phyloP scores from a whole-genome alignment of 2,329 filamentous ascomycete genomes.

The Exophiala viscosa region DNA sequence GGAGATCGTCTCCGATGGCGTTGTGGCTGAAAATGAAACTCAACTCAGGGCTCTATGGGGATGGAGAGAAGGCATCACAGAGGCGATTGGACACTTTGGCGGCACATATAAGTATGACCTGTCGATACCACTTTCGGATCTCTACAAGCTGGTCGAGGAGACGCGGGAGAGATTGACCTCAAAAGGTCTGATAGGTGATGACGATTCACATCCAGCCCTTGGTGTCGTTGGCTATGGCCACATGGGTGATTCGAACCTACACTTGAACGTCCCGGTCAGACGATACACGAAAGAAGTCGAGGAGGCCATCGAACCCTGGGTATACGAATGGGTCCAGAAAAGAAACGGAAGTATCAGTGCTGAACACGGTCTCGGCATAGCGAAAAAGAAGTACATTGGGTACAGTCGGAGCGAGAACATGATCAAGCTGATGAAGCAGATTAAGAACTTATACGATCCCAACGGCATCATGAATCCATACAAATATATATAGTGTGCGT shows the following conservation, averaged over 20 bases:
- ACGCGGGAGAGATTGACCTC: conserved; percentile 67
- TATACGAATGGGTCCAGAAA: conserved; percentile 94
- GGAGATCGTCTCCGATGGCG: conserved; percentile 82
- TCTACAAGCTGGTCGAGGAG: conserved; percentile 88
- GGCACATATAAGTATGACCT: conserved; percentile 99
- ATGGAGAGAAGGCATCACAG: conserved; percentile 90
- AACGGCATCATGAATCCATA: conserved; percentile 99
- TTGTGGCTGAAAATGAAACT: conserved; percentile 88
- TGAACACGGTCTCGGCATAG: conserved; percentile 88
- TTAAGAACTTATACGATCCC: conserved; percentile 92
- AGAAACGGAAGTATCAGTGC: conserved; percentile 91
- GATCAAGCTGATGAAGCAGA: conserved; percentile 87
- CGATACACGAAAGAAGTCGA: conserved; percentile 85
- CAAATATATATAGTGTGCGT: conserved; percentile 68
- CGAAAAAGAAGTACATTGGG: conserved; percentile 92
- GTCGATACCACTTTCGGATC: conserved; percentile 81
- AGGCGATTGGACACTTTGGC: conserved; percentile 82
- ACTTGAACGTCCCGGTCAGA: conserved; percentile 82
- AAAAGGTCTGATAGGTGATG: conserved; percentile 73
- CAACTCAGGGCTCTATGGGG: conserved; percentile 82
- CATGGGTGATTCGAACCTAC: conserved; percentile 95
- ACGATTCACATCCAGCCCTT: conserved; percentile 72
- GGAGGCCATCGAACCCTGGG: conserved; percentile 82
- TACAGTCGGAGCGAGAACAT: conserved; percentile 88
- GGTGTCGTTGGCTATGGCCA: conserved; percentile 95